Evolutionary conservation across 805 yeast genomes (phyloP).

Genomic region (Starmerella asiatica): DNA sequence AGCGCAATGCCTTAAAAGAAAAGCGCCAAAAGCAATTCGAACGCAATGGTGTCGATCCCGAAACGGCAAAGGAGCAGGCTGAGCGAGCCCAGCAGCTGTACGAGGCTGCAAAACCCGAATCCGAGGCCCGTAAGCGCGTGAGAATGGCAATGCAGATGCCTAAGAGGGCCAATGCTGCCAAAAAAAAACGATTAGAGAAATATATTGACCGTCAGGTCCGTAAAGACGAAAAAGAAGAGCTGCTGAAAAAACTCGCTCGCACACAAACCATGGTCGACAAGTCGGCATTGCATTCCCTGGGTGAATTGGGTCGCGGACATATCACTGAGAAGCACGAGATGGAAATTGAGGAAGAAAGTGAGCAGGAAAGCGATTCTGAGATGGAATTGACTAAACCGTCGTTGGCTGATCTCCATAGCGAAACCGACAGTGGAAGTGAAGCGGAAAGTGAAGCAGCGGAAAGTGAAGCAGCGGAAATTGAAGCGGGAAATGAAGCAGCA

Average conservation of each 20-base stretch:
- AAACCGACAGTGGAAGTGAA: constrained; percentile 2
- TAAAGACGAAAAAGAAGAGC: constrained; percentile 55
- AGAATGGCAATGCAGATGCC: constrained; percentile 28
- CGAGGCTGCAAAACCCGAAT: constrained; percentile 16
- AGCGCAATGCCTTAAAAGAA: constrained; percentile 52
- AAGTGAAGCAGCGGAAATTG: background rate
- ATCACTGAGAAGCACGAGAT: constrained; percentile 53
- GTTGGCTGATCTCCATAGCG: constrained; percentile 35
- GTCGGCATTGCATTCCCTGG: constrained; percentile 52
- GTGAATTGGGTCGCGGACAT: constrained; percentile 57
- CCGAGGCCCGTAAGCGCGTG: constrained; percentile 17
- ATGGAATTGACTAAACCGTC: constrained; percentile 27
- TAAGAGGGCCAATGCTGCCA: constrained; percentile 50
- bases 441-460: background rate
- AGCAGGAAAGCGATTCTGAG: constrained; percentile 52
- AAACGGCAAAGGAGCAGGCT: constrained; percentile 9
- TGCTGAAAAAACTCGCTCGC: constrained; percentile 53
- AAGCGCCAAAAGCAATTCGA: constrained; percentile 59
- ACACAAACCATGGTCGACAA: constrained; percentile 51
- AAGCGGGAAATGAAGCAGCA: background rate
- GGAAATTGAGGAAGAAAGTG: constrained; percentile 62
- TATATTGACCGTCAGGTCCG: constrained; percentile 39
- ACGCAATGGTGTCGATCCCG: constrained; percentile 20
- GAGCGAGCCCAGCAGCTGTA: constrained; percentile 6
- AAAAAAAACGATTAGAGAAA: constrained; percentile 69